Percentiles rank a stretch among this genome's conserved stretches.
These are phyloP conservation scores for Ilyonectria sp. DNA, from an alignment of 2,329 filamentous ascomycete genomes.

Conservation along the genomic window DNA sequence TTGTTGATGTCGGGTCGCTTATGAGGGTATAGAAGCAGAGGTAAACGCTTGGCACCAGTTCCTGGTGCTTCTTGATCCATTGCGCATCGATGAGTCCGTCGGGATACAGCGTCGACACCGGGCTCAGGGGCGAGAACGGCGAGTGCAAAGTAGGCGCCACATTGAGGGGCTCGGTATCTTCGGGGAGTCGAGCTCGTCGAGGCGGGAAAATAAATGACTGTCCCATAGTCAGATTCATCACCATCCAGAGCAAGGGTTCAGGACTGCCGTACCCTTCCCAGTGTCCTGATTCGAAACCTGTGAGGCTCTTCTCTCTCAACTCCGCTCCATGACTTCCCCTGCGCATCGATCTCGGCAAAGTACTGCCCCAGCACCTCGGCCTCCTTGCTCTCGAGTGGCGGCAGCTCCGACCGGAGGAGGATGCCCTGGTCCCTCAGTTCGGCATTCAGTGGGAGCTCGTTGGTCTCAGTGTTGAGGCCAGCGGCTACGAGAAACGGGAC, in stretches of 20 bases:
- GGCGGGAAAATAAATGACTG: slow-evolving; percentile 71
- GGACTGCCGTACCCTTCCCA: slow-evolving; percentile 80
- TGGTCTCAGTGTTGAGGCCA: slow-evolving; percentile 70
- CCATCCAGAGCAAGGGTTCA: slow-evolving; percentile 33
- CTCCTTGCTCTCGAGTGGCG: slow-evolving; percentile 75
- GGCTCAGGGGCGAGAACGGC: slow-evolving; percentile 90
- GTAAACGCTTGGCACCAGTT: slow-evolving; percentile 84
- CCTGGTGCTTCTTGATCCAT: slow-evolving; percentile 93
- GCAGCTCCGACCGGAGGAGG: slow-evolving; percentile 79
- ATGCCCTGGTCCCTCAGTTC: slow-evolving; percentile 72
- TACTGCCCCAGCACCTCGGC: slow-evolving; percentile 76
- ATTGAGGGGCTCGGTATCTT: slow-evolving; percentile 64
- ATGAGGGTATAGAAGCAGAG: slow-evolving; percentile 86
- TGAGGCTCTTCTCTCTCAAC: slow-evolving; percentile 67
- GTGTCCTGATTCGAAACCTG: slow-evolving; percentile 78
- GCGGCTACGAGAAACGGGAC: slow-evolving; percentile 87
- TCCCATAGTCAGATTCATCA: slow-evolving; percentile 47
- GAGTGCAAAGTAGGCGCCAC: slow-evolving; percentile 81
- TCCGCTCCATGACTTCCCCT: slow-evolving; percentile 76
- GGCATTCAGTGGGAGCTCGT: slow-evolving; percentile 61
- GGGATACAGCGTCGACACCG: slow-evolving; percentile 86
- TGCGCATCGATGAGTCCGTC: slow-evolving; percentile 87
- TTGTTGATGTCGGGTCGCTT: slow-evolving; percentile 80
- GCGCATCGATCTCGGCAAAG: slow-evolving; percentile 77
- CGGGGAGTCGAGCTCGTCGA: slow-evolving; percentile 69